A percentile compares a stretch with the other conserved stretches of the same genome.
phyloP scores from a whole-genome alignment of 1,284 basidiomycete species.

The Apiotrichum siamense region DNA sequence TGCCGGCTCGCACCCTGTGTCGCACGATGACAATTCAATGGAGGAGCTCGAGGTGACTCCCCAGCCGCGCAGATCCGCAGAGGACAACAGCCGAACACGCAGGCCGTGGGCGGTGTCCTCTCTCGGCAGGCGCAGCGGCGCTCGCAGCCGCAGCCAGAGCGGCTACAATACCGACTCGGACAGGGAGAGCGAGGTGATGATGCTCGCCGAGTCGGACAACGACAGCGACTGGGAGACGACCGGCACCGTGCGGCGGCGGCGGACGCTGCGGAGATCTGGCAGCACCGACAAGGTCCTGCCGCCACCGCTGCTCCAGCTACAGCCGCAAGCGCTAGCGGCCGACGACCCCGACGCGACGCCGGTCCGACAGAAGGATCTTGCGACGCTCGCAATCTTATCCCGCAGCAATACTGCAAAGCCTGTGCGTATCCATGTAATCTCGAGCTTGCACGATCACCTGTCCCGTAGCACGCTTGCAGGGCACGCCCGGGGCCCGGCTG shows the following conservation, averaged over 20 bases:
- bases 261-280: background rate
- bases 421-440: conserved; percentile 8
- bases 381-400: conserved; percentile 16
- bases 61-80: background rate
- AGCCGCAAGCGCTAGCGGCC: background rate
- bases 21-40: background rate
- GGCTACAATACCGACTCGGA: background rate
- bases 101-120: background rate
- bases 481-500: too few relatives aligned
- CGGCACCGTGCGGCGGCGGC: background rate
- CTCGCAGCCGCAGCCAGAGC: background rate
- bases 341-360: conserved; percentile 5
- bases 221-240: conserved; percentile 3
- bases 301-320: background rate
- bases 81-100: background rate
- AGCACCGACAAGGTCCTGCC: background rate
- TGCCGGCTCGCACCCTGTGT: too few relatives aligned
- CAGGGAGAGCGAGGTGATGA: background rate
- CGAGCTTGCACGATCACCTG: too few relatives aligned
- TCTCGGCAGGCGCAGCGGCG: background rate
- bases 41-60: background rate
- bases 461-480: too few relatives aligned
- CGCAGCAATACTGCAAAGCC: conserved; percentile 13
- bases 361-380: conserved; percentile 24
- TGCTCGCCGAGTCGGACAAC: background rate